Conservation (phyloP, 352 stramenopile species). For the Phytophthora capsici region DNA sequence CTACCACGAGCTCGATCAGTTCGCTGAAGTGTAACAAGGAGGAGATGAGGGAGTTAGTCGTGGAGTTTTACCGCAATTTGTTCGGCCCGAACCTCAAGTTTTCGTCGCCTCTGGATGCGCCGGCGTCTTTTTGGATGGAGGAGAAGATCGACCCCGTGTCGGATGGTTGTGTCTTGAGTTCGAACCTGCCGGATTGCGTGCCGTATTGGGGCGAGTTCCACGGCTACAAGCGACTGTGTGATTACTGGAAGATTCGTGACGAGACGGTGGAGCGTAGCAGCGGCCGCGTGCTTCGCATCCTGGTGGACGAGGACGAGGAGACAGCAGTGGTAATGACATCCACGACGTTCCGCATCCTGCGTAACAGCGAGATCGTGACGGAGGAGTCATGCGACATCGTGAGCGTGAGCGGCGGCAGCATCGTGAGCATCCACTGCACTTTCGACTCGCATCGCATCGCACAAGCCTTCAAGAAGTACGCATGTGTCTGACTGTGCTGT, state of each 20-base stretch:
- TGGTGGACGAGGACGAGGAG: slow-evolving; percentile 87
- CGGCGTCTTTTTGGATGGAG: slow-evolving; percentile 86
- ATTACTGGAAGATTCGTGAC: slow-evolving; percentile 90
- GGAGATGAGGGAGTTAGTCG: slow-evolving; percentile 79
- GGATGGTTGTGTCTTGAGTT: slow-evolving; percentile 79
- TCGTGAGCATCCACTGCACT: slow-evolving; percentile 88
- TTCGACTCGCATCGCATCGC: slow-evolving; percentile 89
- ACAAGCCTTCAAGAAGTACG: slow-evolving; percentile 86
- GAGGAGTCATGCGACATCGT: slow-evolving; percentile 90
- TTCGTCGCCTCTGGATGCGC: slow-evolving; percentile 75
- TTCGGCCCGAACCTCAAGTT: slow-evolving; percentile 84
- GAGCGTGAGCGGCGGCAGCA: slow-evolving; percentile 71
- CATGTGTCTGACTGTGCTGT: slow-evolving; percentile 17
- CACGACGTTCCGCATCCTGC: slow-evolving; percentile 87
- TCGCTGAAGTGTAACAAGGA: slow-evolving; percentile 63
- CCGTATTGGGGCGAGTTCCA: slow-evolving; percentile 91
- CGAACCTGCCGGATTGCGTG: slow-evolving; percentile 85
- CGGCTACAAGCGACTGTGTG: slow-evolving; percentile 85
- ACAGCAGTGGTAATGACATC: slow-evolving; percentile 90
- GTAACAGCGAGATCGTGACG: slow-evolving; percentile 86
- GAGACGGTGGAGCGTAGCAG: slow-evolving; percentile 85
- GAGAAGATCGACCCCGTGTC: slow-evolving; percentile 82
- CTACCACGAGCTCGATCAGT: slow-evolving; percentile 36
- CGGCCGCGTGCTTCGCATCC: slow-evolving; percentile 82
- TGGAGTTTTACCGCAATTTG: slow-evolving; percentile 83